phyloP scores from a whole-genome alignment of 1,284 basidiomycete genomes.

The Ganoderma leucocontextum region DNA sequence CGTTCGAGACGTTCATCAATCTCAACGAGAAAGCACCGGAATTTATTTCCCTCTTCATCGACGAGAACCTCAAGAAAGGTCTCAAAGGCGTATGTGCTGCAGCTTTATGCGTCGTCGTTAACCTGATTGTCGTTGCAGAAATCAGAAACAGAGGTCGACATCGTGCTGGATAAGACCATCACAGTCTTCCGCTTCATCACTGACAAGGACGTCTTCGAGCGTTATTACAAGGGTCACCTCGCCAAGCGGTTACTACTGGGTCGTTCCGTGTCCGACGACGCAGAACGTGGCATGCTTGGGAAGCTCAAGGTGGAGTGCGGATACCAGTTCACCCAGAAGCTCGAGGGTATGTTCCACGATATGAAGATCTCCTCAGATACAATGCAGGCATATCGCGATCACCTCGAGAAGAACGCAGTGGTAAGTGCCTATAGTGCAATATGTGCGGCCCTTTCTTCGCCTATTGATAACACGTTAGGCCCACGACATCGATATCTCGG shows the following conservation, averaged over 20 bases:
- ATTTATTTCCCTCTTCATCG: slow-evolving; percentile 96
- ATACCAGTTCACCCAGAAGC: slow-evolving; percentile 96
- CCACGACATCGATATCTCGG: slow-evolving; percentile 81
- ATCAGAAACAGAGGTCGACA: slow-evolving; percentile 93
- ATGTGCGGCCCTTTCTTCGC: neutral
- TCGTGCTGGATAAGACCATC: slow-evolving; percentile 93
- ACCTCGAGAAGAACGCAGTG: slow-evolving; percentile 58
- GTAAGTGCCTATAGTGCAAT: slow-evolving; percentile 48
- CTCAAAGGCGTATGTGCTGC: slow-evolving; percentile 85
- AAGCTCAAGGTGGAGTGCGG: slow-evolving; percentile 98
- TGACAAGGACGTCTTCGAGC: slow-evolving; percentile 98
- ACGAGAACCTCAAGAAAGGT: slow-evolving; percentile 96
- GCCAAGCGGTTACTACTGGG: slow-evolving; percentile 90
- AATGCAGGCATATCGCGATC: slow-evolving; percentile 76
- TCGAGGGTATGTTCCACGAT: slow-evolving; percentile 99
- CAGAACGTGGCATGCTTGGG: slow-evolving; percentile 96
- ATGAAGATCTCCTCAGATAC: slow-evolving; percentile 92
- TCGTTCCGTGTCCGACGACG: slow-evolving; percentile 95
- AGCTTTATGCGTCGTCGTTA: neutral
- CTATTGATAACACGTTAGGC: slow-evolving; percentile 51
- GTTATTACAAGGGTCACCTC: slow-evolving; percentile 97
- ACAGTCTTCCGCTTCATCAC: slow-evolving; percentile 93
- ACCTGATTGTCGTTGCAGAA: slow-evolving; percentile 62
- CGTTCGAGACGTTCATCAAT: slow-evolving; percentile 95
- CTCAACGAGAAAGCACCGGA: slow-evolving; percentile 90